Conservation (phyloP, 139 green algal species). For the Chlorella sp. region DNA sequence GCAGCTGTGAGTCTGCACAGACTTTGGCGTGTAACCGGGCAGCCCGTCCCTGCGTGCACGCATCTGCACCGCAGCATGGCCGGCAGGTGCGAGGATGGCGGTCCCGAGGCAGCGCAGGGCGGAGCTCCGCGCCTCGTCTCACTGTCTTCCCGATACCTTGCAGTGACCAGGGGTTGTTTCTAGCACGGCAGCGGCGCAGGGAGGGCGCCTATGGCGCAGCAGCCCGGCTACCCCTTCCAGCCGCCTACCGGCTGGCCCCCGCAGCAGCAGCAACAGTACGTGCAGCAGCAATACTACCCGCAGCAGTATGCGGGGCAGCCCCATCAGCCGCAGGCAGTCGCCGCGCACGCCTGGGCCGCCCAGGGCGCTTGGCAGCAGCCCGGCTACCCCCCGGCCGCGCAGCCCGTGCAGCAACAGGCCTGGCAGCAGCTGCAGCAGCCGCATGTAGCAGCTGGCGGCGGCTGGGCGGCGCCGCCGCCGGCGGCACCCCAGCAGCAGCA, state of each 20-base stretch:
- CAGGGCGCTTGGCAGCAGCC: too few species aligned
- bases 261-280: conserved; percentile 20
- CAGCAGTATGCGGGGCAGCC: neutral
- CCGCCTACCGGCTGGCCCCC: neutral
- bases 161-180: too few species aligned
- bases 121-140: too few species aligned
- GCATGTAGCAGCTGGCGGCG: neutral
- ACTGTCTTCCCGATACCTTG: too few species aligned
- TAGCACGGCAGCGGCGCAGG: neutral
- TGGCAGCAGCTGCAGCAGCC: conserved; percentile 2
- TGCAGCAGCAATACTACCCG: neutral
- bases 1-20: neutral
- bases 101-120: too few species aligned
- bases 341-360: too few species aligned
- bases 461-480: neutral
- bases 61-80: neutral
- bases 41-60: neutral
- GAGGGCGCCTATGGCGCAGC: neutral
- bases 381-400: too few species aligned
- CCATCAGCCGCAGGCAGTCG: neutral
- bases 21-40: too few species aligned
- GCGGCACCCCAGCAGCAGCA: neutral
- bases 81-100: neutral
- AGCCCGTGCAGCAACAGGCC: too few species aligned
- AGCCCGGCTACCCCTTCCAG: neutral